Evolutionary conservation across 306 rosid genomes (phyloP).

Genomic region (Prunus armeniaca): DNA sequence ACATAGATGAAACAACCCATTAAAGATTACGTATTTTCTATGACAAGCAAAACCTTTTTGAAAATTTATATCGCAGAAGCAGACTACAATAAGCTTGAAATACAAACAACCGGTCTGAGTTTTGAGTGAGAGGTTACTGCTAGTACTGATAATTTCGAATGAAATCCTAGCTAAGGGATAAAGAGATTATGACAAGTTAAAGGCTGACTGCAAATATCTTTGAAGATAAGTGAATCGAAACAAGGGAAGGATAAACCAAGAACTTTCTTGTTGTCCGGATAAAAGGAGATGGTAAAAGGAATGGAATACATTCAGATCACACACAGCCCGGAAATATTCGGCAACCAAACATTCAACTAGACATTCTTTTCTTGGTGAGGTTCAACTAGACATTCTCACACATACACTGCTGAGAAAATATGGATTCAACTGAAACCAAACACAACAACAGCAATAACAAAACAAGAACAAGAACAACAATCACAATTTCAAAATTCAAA

Average conservation of each 20-base stretch:
- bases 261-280: constrained; percentile 26
- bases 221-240: constrained; percentile 38
- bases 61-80: neutral
- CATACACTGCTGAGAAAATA: neutral
- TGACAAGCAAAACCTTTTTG: neutral
- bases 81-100: constrained; percentile 4
- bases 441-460: neutral
- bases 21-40: constrained; percentile 18
- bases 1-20: constrained; percentile 22
- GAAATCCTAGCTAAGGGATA: constrained; percentile 9
- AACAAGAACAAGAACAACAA: no score
- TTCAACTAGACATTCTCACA: constrained; percentile 36
- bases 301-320: constrained; percentile 58
- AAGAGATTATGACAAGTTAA: constrained; percentile 21
- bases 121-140: neutral
- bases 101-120: constrained; percentile 18
- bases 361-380: constrained; percentile 19
- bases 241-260: constrained; percentile 28
- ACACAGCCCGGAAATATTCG: constrained; percentile 34
- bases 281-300: constrained; percentile 20
- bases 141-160: neutral
- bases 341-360: constrained; percentile 37
- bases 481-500: neutral
- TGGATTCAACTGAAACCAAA: constrained; percentile 26
- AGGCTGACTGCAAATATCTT: neutral